A percentile compares a stretch with the other conserved stretches of the same genome.
phyloP scores from a whole-genome alignment of 352 stramenopile species.

The Phytophthora boehmeriae region DNA sequence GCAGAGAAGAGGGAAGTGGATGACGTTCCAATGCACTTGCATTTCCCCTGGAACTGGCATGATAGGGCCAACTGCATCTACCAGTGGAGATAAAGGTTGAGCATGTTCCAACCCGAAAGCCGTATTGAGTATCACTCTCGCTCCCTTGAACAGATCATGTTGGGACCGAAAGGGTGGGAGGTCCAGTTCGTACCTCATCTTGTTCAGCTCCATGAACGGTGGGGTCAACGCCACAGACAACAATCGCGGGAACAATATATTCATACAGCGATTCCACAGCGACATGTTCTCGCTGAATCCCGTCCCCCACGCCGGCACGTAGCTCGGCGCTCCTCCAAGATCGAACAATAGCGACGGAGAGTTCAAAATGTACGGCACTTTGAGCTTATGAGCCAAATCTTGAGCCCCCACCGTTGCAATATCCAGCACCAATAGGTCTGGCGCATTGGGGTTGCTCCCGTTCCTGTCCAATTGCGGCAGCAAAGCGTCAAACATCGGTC shows the following conservation, averaged over 20 bases:
- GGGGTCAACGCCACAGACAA: constrained; percentile 87
- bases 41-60: constrained; percentile 52
- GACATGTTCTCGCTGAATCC: constrained; percentile 85
- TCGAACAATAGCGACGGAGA: constrained; percentile 89
- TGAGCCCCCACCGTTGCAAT: constrained; percentile 83
- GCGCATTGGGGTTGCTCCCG: constrained; percentile 22
- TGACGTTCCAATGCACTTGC: constrained; percentile 38
- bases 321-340: constrained; percentile 68
- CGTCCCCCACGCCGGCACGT: constrained; percentile 86
- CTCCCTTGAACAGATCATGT: constrained; percentile 88
- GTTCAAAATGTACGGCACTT: constrained; percentile 82
- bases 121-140: constrained; percentile 88
- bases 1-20: constrained; percentile 33
- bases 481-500: constrained; percentile 81
- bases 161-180: constrained; percentile 80
- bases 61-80: constrained; percentile 80
- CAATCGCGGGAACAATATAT: constrained; percentile 87
- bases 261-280: constrained; percentile 90
- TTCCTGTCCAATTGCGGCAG: constrained; percentile 47
- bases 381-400: constrained; percentile 78
- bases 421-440: constrained; percentile 81
- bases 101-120: constrained; percentile 86
- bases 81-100: constrained; percentile 74
- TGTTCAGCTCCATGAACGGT: constrained; percentile 90
- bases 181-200: constrained; percentile 79